Evolutionary conservation across 805 yeast genomes (phyloP).

Genomic region (Yamadazyma nakazawae): DNA sequence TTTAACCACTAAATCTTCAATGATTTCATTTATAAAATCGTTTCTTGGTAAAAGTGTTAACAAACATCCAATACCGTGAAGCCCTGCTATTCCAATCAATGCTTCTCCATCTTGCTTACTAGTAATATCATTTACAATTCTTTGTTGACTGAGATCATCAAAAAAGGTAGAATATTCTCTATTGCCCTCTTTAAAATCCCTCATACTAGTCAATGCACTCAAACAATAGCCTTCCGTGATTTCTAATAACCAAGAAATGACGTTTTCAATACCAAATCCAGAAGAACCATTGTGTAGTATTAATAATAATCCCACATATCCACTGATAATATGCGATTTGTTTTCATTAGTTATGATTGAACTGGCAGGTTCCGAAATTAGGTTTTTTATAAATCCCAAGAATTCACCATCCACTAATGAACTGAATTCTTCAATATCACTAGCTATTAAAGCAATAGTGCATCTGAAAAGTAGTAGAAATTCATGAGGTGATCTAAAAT

Average conservation of each 20-base stretch:
- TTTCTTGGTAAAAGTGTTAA: conserved; percentile 44
- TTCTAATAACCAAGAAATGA: conserved; percentile 41
- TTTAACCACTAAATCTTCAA: conserved; percentile 34
- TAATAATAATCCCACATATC: conserved; percentile 37
- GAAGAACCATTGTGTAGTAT: conserved; percentile 48
- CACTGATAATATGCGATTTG: conserved; percentile 36
- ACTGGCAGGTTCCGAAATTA: conserved; percentile 35
- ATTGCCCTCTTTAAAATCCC: conserved; percentile 38
- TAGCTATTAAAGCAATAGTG: conserved; percentile 40
- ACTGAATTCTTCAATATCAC: conserved; percentile 52
- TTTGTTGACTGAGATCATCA: conserved; percentile 31
- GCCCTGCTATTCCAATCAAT: conserved; percentile 37
- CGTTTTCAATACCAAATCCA: conserved; percentile 48
- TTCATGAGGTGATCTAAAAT: conserved; percentile 39
- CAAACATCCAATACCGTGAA: conserved; percentile 46
- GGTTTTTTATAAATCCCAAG: conserved; percentile 20
- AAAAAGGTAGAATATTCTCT: conserved; percentile 41
- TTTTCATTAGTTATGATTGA: conserved; percentile 34
- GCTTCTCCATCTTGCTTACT: conserved; percentile 31
- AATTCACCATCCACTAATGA: conserved; percentile 32
- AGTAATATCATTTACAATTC: conserved; percentile 32
- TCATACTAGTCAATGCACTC: conserved; percentile 27
- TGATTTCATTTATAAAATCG: conserved; percentile 40
- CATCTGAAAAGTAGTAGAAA: conserved; percentile 40
- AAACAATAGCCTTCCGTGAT: conserved; percentile 38